Evolutionary conservation across 1,284 basidiomycete species (phyloP).

Genomic region (Malassezia japonica): DNA sequence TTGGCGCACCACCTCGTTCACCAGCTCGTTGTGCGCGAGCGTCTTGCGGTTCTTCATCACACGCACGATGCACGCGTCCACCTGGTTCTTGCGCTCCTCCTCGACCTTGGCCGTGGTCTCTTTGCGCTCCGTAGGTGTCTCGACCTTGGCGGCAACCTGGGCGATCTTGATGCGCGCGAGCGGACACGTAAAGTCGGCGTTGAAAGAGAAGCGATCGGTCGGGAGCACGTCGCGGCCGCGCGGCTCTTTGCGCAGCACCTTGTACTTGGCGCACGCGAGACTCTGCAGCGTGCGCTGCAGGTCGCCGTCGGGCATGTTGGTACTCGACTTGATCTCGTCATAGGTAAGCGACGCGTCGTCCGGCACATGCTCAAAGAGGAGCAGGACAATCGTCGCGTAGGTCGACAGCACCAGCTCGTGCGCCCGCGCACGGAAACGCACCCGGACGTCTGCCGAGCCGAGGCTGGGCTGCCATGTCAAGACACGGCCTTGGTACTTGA

Average conservation of each 20-base stretch:
- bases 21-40: conserved; percentile 76
- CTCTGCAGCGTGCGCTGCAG: conserved; percentile 86
- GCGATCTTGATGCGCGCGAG: conserved; percentile 89
- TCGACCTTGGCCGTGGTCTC: conserved; percentile 85
- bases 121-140: conserved; percentile 73
- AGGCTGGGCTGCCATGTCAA: conserved; percentile 89
- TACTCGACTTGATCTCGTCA: conserved; percentile 21
- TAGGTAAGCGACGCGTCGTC: conserved; percentile 21
- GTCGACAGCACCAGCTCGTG: conserved; percentile 93
- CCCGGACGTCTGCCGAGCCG: conserved; percentile 80
- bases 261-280: conserved; percentile 91
- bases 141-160: conserved; percentile 75
- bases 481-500: conserved; percentile 75
- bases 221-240: conserved; percentile 68
- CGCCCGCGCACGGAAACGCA: conserved; percentile 65
- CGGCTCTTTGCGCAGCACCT: conserved; percentile 82
- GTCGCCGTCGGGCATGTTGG: conserved; percentile 62
- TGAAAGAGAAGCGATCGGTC: conserved; percentile 80
- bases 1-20: conserved; percentile 83
- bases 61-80: conserved; percentile 85
- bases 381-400: conserved; percentile 73
- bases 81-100: conserved; percentile 80
- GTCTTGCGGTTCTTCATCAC: conserved; percentile 95
- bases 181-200: conserved; percentile 65
- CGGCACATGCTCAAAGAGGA: conserved; percentile 65